Evolutionary conservation across 495 filamentous ascomycete genomes (phyloP), one percentile per base, ranked within the genome.

Genomic region (Neurospora hispaniola): DNA sequence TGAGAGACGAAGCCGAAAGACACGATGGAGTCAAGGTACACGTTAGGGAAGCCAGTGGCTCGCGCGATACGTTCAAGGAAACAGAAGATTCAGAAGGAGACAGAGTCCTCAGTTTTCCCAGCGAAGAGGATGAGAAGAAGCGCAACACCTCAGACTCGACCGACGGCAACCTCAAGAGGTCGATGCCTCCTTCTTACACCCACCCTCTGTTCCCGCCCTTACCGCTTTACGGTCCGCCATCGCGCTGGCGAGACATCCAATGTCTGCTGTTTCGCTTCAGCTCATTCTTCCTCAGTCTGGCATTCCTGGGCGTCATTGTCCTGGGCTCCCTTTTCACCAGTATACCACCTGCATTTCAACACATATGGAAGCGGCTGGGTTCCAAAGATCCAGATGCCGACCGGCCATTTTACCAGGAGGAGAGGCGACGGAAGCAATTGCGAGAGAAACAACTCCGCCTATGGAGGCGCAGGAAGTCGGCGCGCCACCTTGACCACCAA

Each of bases 141-240:
- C 73, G 74, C 27, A 78, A 74, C 48, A 14, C 46, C 23, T 62
- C 54, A 12, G 54, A 66, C 41, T 75, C 81, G 38, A 73, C 76
- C 2, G 79, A 81, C 18, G 81, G 79, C 8, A 84, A 81, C 12
- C 75, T 87, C 6, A 77, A 76, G 69, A 79, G 73, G 73, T 72
- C 82, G n/a, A 85, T 85, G 77, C 89, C 89, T 0, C 87, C 90
- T 2, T 87, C 88, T 5, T 84, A 87, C 76, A 93, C 90, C 8
- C 90, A 97, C 77, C 94, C 94, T 9, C 81, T 97, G 1, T 98
- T 98, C 76, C 95, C 95, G 12, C 92, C 93, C 10, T 80, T 98
- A 16, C 94, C 94, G 0, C 82, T 93, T 4, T 97, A 97, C 74
- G 92, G 91, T 0, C 90, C 94, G 1, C 90, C 94, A 0, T 89